Conservation (phyloP, 2,329 filamentous ascomycete genomes). For the Colletotrichum echinochloae region DNA sequence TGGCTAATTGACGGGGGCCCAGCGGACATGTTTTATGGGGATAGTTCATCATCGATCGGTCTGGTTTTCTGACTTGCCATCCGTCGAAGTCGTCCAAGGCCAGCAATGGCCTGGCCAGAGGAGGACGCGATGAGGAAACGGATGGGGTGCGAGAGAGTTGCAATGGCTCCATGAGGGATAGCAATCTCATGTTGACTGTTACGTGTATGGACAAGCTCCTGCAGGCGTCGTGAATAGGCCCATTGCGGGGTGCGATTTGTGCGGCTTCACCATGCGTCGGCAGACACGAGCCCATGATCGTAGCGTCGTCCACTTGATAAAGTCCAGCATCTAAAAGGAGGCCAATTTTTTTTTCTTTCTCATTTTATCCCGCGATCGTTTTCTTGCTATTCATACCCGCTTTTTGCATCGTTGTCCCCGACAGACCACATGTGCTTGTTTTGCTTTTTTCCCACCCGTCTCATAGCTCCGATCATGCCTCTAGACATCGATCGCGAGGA, state of each 20-base stretch:
- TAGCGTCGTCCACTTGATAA: not conserved
- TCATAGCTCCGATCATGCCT: slow-evolving; percentile 22
- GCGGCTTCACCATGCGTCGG: not conserved
- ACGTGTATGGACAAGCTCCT: not conserved
- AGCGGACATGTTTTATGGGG: slow-evolving; percentile 34
- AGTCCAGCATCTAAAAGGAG: not conserved
- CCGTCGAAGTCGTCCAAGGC: not conserved
- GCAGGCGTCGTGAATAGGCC: not conserved
- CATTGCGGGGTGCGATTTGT: not conserved
- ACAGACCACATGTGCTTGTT: not conserved
- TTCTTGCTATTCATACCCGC: not conserved
- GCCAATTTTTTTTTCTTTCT: not conserved
- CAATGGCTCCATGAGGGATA: not conserved
- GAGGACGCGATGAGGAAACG: not conserved
- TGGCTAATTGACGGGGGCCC: slow-evolving; percentile 24
- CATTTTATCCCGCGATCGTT: not conserved
- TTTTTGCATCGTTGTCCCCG: not conserved
- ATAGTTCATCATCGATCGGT: slow-evolving; percentile 36
- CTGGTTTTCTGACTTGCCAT: not conserved
- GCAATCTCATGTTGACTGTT: not conserved
- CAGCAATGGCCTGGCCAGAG: not conserved
- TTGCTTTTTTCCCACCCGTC: too few species aligned
- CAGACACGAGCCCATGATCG: not conserved
- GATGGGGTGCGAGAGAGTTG: not conserved
- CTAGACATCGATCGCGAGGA: slow-evolving; percentile 27